Evolutionary conservation across 78 protist genomes (phyloP).

Genomic region (Speleostelium caveatum): DNA sequence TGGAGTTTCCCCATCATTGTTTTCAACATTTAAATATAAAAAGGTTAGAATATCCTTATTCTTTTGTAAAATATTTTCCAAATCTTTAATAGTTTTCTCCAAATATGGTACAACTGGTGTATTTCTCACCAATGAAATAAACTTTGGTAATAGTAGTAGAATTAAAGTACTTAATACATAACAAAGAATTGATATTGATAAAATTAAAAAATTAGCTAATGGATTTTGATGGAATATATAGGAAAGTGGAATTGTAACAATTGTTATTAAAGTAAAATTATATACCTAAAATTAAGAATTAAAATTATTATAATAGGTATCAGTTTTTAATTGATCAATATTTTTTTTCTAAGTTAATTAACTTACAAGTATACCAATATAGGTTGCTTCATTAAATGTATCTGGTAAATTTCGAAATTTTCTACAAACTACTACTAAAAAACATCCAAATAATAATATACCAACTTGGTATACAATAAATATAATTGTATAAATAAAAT

Average conservation of each 20-base stretch:
- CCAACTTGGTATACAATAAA: conserved; percentile 25
- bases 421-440: conserved; percentile 66
- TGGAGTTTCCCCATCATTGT: too few species aligned
- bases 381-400: conserved; percentile 72
- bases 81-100: conserved; percentile 46
- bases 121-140: conserved; percentile 29
- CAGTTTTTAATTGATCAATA: not conserved
- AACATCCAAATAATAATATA: conserved; percentile 60
- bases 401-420: conserved; percentile 55
- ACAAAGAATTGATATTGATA: not conserved
- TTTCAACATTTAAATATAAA: conserved; percentile 29
- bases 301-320: not conserved
- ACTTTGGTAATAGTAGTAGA: conserved; percentile 47
- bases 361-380: conserved; percentile 67
- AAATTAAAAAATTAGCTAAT: conserved; percentile 35
- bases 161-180: conserved; percentile 29
- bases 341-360: not conserved
- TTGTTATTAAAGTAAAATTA: conserved; percentile 35
- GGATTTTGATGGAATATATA: conserved; percentile 36
- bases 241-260: conserved; percentile 27
- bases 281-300: not conserved
- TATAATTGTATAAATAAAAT: conserved; percentile 5
- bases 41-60: conserved; percentile 50
- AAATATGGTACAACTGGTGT: conserved; percentile 23
- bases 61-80: conserved; percentile 38